A percentile compares a stretch with the other conserved stretches of the same genome.
Evolutionary conservation across 495 filamentous ascomycete species (phyloP).

Genomic region (Thermothielavioides terrestris): DNA sequence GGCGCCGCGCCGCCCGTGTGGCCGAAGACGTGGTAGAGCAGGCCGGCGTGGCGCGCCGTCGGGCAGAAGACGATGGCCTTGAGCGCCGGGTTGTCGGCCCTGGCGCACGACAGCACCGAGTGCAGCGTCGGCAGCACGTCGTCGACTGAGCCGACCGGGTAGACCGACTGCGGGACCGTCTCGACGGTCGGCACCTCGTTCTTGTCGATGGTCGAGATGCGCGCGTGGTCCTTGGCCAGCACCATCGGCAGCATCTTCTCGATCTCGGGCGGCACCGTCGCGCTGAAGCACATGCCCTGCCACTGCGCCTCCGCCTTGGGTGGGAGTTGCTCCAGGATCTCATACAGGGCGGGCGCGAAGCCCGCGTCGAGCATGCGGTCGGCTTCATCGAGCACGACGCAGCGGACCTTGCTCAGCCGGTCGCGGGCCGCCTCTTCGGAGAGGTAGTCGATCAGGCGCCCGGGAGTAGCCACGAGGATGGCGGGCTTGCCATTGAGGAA

Average conservation of each 20-base stretch:
- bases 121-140: constrained; percentile 82
- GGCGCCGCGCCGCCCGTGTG: constrained; percentile 70
- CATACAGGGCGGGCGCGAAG: constrained; percentile 80
- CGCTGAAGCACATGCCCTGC: constrained; percentile 93
- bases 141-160: constrained; percentile 70
- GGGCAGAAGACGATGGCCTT: constrained; percentile 96
- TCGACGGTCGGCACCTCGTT: constrained; percentile 86
- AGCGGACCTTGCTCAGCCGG: constrained; percentile 58
- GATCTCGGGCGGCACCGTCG: constrained; percentile 83
- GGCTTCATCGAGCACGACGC: constrained; percentile 80
- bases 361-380: constrained; percentile 95
- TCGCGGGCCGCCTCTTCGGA: constrained; percentile 72
- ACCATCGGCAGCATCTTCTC: constrained; percentile 92
- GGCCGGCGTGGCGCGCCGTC: constrained; percentile 95
- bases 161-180: constrained; percentile 62
- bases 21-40: constrained; percentile 57
- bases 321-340: constrained; percentile 67
- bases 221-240: constrained; percentile 78
- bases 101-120: constrained; percentile 79
- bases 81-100: constrained; percentile 64
- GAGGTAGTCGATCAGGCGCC: constrained; percentile 79
- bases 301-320: constrained; percentile 37
- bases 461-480: constrained; percentile 85
- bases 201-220: constrained; percentile 86
- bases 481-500: constrained; percentile 59